Percentiles rank a stretch among this genome's conserved stretches.
Evolutionary conservation across 805 yeast genomes (phyloP).

Genomic region (Candida germanica): DNA sequence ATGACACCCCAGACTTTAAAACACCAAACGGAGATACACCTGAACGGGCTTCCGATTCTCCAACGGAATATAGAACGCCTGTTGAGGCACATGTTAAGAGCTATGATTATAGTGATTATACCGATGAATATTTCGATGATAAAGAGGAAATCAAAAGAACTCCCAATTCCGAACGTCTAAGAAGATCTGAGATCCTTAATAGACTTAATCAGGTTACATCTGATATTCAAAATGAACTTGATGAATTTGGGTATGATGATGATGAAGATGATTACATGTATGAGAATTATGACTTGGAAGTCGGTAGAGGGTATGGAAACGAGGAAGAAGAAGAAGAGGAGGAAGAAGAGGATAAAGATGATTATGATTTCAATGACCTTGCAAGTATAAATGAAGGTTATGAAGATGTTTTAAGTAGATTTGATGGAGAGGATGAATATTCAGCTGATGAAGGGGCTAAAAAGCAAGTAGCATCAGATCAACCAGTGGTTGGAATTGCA

Average conservation of each 20-base stretch:
- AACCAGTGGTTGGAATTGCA: background rate
- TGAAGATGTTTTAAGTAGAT: background rate
- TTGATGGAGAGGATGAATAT: background rate
- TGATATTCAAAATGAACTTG: constrained; percentile 32
- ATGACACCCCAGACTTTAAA: constrained; percentile 1
- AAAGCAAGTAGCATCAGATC: background rate
- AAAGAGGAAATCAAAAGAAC: constrained; percentile 5
- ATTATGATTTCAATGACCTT: too few species aligned
- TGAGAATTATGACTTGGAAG: constrained; percentile 1
- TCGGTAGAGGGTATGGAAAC: constrained; percentile 7
- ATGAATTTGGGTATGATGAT: constrained; percentile 17
- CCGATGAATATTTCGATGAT: constrained; percentile 6
- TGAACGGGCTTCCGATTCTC: background rate
- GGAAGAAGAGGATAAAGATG: background rate
- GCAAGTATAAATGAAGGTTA: background rate
- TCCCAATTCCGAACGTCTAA: constrained; percentile 18
- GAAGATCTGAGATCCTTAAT: constrained; percentile 37
- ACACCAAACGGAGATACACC: background rate
- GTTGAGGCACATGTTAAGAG: background rate
- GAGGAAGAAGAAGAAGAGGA: constrained; percentile 1
- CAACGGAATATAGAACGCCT: background rate
- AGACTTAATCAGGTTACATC: constrained; percentile 37
- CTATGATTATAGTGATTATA: constrained; percentile 7
- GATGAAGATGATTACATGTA: constrained; percentile 1
- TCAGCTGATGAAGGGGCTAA: too few species aligned